Conservation (phyloP, 192 early-diverging fungal species). For the Backusella psychrophila region DNA sequence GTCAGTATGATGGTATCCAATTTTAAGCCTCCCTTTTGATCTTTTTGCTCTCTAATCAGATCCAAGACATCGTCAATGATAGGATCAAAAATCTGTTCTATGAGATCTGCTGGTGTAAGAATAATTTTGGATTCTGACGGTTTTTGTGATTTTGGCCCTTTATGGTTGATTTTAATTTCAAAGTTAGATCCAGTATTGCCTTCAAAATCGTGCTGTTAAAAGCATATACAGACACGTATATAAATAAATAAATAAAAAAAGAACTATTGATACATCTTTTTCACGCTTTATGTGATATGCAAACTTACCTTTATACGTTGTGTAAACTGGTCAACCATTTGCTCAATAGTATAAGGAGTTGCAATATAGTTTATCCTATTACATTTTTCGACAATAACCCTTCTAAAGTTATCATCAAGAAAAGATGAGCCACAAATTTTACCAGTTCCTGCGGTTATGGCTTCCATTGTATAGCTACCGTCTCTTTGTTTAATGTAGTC, state of each 20-base stretch:
- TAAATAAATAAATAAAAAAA: background rate
- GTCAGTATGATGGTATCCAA: conserved; percentile 45
- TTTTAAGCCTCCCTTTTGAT: conserved; percentile 24
- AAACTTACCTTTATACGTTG: background rate
- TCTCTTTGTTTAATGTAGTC: conserved; percentile 18
- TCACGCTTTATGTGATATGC: background rate
- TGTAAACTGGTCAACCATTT: conserved; percentile 15
- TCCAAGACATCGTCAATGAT: conserved; percentile 43
- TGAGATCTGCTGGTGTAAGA: conserved; percentile 40
- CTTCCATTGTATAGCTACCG: conserved; percentile 3
- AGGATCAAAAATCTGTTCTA: conserved; percentile 43
- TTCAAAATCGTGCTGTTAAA: background rate
- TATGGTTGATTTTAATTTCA: background rate
- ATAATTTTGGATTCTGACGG: background rate
- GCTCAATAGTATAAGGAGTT: conserved; percentile 6
- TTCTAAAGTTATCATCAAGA: conserved; percentile 40
- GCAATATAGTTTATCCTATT: background rate
- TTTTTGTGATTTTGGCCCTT: background rate
- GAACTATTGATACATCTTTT: background rate
- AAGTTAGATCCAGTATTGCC: background rate
- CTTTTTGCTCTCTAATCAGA: conserved; percentile 43
- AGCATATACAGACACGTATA: too few relatives aligned
- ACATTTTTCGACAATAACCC: conserved; percentile 22
- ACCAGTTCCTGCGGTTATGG: conserved; percentile 39
- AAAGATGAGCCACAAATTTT: conserved; percentile 43